Base-by-base conservation (phyloP, 139 green algal genomes). In the Chlorella vulgaris region DNA sequence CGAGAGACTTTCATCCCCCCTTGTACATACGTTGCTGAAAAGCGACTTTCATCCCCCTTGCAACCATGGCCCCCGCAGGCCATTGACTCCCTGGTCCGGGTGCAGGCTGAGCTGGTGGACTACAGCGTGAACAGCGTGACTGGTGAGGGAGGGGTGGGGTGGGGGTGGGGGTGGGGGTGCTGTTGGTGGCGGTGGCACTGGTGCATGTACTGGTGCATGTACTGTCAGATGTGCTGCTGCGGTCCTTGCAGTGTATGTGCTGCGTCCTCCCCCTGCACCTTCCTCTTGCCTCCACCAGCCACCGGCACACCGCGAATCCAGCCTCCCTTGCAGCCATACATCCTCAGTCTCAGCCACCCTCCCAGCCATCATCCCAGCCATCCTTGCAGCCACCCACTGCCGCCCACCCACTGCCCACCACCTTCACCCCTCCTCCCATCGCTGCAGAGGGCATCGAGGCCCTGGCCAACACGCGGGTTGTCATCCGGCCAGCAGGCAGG, bases 391-490 rank as follows among this genome's bases (percentile, higher is more conserved):
- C 15, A 31, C 55, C 21, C 21, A 28, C 55, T 31, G 18, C 15
- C 55, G n/a, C 55, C 55, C 15, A 28, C 18, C 55, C 55, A 5
- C 55, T 5, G n/a, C 55, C 55, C 22, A 5, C 15, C 55, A 28
- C 38, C 8, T 97, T 42, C 81, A 84, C 29, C 90, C 96, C 84
- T 98, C 97, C 87, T 89, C 74, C 58, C 82, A 98, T 38, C 93
- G 86, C 94, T 99, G 38, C 92, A 26, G 91, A 98, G 83, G 96
- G 96, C 53, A 99, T 99, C 42, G 94, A 99, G 82, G 93, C 96
- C 0, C 84, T 99, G 69, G 96, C 96, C 2, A 86, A 86, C 60
- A 98, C 94, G 2, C 88, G 94, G 15, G 93, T 99, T 3, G 82
- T 89, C 63, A 94, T 99, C 67, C 83, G 84, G 35, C 89, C 91